These are phyloP conservation scores for Fagopyrum homotropicum DNA, from an alignment of 148 eudicot species.

Conservation along the genomic window DNA sequence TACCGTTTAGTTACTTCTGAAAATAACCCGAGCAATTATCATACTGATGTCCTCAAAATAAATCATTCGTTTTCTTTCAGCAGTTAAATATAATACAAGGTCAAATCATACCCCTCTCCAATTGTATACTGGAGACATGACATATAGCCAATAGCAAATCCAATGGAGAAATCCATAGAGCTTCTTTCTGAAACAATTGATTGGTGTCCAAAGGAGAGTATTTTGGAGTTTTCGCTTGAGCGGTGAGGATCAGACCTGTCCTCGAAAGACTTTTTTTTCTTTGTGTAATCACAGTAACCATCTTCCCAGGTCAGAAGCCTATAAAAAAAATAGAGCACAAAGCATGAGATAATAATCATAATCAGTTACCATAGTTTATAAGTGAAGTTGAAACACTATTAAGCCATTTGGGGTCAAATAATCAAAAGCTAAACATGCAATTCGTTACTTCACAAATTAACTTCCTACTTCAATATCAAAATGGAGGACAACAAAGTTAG, in stretches of 20 bases:
- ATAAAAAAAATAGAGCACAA: constrained; percentile 2
- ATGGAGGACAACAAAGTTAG: not conserved
- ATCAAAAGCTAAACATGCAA: not conserved
- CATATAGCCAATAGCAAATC: constrained; percentile 36
- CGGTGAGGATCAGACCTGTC: constrained; percentile 19
- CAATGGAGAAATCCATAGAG: constrained; percentile 26
- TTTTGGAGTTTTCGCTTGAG: constrained; percentile 20
- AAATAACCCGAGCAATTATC: not conserved
- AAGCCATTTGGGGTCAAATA: not conserved
- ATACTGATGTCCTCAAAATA: not conserved
- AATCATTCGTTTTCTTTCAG: not conserved
- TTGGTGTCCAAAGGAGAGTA: constrained; percentile 17
- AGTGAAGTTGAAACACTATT: not conserved
- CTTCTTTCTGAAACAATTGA: constrained; percentile 18
- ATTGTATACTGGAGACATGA: constrained; percentile 41
- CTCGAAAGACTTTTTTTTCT: constrained; percentile 21
- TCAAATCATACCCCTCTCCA: constrained; percentile 62
- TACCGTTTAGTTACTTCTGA: not conserved
- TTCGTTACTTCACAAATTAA: not conserved
- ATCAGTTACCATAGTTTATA: not conserved
- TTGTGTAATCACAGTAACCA: constrained; percentile 42
- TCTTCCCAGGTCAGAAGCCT: constrained; percentile 77
- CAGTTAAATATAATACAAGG: not conserved
- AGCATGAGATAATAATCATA: not conserved
- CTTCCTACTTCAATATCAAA: not conserved